Evolutionary conservation across 192 early-diverging fungal species (phyloP).

Genomic region (Diversispora eburnea): DNA sequence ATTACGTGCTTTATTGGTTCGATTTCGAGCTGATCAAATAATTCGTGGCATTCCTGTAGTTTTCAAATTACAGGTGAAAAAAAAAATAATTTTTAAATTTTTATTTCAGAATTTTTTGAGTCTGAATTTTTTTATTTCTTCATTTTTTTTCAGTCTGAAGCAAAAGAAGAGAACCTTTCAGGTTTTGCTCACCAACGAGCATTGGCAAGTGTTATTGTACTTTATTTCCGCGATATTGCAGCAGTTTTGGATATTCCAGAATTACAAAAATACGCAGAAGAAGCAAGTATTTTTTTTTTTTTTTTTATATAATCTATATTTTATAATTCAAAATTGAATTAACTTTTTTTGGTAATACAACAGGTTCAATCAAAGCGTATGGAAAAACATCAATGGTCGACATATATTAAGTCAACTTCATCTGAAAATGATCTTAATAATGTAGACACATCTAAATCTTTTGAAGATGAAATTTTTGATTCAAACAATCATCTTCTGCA

Average conservation of each 20-base stretch:
- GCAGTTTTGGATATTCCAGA: slow-evolving; percentile 9
- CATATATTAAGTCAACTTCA: slow-evolving; percentile 6
- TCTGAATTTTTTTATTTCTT: background rate
- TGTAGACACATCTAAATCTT: background rate
- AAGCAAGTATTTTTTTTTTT: background rate
- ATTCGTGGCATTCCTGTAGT: slow-evolving; percentile 43
- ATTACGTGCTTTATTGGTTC: slow-evolving; percentile 11
- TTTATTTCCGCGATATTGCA: slow-evolving; percentile 22
- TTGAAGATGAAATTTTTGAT: slow-evolving; percentile 10
- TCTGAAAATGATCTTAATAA: slow-evolving; percentile 5
- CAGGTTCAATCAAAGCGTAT: slow-evolving; percentile 17
- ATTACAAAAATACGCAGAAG: slow-evolving; percentile 21
- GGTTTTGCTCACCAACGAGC: slow-evolving; percentile 15
- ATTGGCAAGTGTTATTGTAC: slow-evolving; percentile 16
- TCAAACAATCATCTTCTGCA: slow-evolving; percentile 1
- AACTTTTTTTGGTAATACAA: background rate
- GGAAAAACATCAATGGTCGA: slow-evolving; percentile 23
- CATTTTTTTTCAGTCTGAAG: slow-evolving; percentile 4
- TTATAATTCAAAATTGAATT: background rate
- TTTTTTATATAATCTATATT: background rate
- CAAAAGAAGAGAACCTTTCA: slow-evolving; percentile 15
- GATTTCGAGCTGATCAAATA: slow-evolving; percentile 34
- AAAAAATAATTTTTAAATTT: slow-evolving; percentile 22
- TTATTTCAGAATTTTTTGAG: background rate
- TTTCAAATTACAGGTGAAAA: slow-evolving; percentile 41